Base-by-base conservation (phyloP, 2,329 filamentous ascomycete genomes). In the Penicillium hordei region DNA sequence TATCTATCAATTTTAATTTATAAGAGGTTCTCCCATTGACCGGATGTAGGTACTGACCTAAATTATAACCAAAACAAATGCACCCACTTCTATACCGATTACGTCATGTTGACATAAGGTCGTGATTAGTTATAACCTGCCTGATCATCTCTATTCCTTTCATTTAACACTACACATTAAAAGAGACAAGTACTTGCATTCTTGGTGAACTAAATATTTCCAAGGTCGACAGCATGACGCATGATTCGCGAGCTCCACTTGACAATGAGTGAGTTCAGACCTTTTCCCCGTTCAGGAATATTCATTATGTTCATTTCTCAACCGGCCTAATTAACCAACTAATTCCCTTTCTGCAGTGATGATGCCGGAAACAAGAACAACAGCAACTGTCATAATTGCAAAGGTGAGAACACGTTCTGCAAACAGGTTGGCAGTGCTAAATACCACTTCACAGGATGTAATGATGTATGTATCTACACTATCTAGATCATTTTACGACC, bases 341-440 rank as follows among this genome's bases (percentile, higher is more conserved):
- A 42, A 42, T 21, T 42, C 2, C 31, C n/a, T 33, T 31, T 42
- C 17, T 23, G 21, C 5, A 40, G 48, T 21, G 36, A 40, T 7
- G 9, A 31, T 17, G n/a, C 10, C 12, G 17, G 48, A 9, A 40
- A 31, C 6, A 42, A 23, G n/a, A 39, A 51, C 25, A 51, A 40
- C 10, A 51, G 48, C 23, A 51, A 51, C n/a, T 51, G 48, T 17
- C 48, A 6, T 12, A 51, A 50, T 29, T 50, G 48, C 48, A 39
- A 38, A 38, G 25, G 36, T 51, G 48, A 51, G 25, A 12, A 13
- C 8, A 25, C n/a, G 29, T 42, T 5, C 17, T 29, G 4, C n/a
- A 51, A 51, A 19, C 25, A 23, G n/a, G 25, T 2, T 23, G 10
- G 5, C 15, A 29, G 27, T 31, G 36, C 48, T 51, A 23, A 50